phyloP scores from a whole-genome alignment of 129 eudicot genomes.

The Tagetes patula region DNA sequence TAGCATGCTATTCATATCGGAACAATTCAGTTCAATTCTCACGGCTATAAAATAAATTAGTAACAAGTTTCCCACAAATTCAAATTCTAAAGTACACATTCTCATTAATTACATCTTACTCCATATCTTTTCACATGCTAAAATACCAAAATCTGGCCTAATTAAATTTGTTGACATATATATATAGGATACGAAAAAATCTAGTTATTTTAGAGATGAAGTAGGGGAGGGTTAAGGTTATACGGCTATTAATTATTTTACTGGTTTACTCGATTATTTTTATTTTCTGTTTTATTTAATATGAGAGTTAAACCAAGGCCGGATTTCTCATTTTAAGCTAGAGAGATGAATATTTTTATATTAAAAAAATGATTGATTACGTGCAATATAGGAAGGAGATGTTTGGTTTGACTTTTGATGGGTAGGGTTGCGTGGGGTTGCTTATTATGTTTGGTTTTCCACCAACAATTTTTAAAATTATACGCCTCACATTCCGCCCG shows the following conservation, averaged over 20 bases:
- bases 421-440: conserved; percentile 8
- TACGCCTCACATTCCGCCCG: conserved; percentile 56
- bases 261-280: too few relatives aligned
- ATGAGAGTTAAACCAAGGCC: too few relatives aligned
- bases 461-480: conserved; percentile 37
- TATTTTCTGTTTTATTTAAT: too few relatives aligned
- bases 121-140: not conserved
- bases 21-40: too few relatives aligned
- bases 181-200: too few relatives aligned
- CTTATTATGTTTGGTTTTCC: conserved; percentile 21
- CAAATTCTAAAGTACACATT: not conserved
- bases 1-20: too few relatives aligned
- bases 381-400: conserved; percentile 14
- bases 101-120: not conserved
- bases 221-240: too few relatives aligned
- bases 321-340: too few relatives aligned
- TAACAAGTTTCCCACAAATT: not conserved
- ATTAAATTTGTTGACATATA: too few relatives aligned
- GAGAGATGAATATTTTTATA: too few relatives aligned
- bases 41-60: too few relatives aligned
- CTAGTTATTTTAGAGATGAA: not conserved
- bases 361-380: conserved; percentile 6
- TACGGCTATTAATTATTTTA: too few relatives aligned
- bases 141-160: not conserved
- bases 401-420: conserved; percentile 30